Evolutionary conservation across 352 stramenopile species (phyloP).

Genomic region (Globisporangium spiculum): DNA sequence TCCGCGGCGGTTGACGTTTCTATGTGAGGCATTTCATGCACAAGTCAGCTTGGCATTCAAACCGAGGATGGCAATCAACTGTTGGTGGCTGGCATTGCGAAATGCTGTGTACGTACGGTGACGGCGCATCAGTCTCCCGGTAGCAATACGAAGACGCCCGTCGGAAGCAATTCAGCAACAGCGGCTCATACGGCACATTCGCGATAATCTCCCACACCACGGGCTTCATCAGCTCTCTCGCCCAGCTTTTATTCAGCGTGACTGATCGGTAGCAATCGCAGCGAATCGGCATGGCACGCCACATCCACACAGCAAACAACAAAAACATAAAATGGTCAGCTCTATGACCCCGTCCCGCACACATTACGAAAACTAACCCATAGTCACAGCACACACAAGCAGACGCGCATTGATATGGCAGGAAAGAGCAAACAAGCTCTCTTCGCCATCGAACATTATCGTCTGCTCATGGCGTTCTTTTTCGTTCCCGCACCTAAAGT

Average conservation of each 20-base stretch:
- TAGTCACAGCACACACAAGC: neutral
- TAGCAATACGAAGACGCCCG: constrained; percentile 84
- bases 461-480: neutral
- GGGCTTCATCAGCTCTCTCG: constrained; percentile 80
- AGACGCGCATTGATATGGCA: neutral
- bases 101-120: constrained; percentile 47
- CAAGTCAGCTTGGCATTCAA: neutral
- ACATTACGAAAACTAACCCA: neutral
- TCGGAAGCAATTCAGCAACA: constrained; percentile 82
- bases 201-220: constrained; percentile 81
- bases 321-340: constrained; percentile 3
- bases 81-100: neutral
- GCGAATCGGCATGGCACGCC: neutral
- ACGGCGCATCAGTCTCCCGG: constrained; percentile 83
- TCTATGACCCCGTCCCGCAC: neutral
- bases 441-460: neutral
- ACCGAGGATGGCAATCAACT: neutral
- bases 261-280: constrained; percentile 28
- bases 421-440: neutral
- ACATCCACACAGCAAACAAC: neutral
- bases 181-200: constrained; percentile 67
- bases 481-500: constrained; percentile 35
- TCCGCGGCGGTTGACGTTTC: constrained; percentile 84
- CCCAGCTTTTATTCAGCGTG: constrained; percentile 66
- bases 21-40: constrained; percentile 18